These are phyloP conservation scores for Tricholoma bakamatsutake DNA, from an alignment of 768 basidiomycete genomes.

Conservation along the genomic window DNA sequence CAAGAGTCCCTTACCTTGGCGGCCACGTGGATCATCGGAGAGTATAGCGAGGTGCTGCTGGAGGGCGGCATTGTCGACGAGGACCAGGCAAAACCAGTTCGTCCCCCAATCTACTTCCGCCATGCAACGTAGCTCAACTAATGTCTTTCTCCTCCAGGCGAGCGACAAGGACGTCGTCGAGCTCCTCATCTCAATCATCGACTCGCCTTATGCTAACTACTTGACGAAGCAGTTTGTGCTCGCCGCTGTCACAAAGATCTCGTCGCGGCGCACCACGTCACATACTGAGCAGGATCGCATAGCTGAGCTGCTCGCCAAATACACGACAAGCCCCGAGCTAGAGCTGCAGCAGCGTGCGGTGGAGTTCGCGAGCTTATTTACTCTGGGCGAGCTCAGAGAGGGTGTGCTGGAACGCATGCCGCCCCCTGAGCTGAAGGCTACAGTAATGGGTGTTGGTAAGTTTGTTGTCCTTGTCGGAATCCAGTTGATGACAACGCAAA, in stretches of 20 bases:
- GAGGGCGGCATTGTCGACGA: constrained; percentile 77
- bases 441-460: constrained; percentile 88
- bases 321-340: constrained; percentile 84
- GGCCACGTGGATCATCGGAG: constrained; percentile 93
- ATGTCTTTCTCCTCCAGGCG: constrained; percentile 37
- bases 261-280: constrained; percentile 68
- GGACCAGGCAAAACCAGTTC: constrained; percentile 64
- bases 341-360: constrained; percentile 96
- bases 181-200: constrained; percentile 77
- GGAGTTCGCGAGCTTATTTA: constrained; percentile 86
- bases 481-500: background rate
- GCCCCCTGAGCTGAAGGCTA: constrained; percentile 96
- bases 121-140: background rate
- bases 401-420: constrained; percentile 98
- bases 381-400: constrained; percentile 62
- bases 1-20: constrained; percentile 94
- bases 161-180: constrained; percentile 82
- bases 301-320: constrained; percentile 68
- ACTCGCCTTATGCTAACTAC: constrained; percentile 92
- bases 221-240: constrained; percentile 91
- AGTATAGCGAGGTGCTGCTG: constrained; percentile 88
- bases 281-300: constrained; percentile 72
- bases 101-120: constrained; percentile 9
- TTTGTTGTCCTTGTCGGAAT: constrained; percentile 4
- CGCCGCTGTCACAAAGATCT: constrained; percentile 84